phyloP scores from a whole-genome alignment of 305 asterid genomes.

The Rubia tinctorum region DNA sequence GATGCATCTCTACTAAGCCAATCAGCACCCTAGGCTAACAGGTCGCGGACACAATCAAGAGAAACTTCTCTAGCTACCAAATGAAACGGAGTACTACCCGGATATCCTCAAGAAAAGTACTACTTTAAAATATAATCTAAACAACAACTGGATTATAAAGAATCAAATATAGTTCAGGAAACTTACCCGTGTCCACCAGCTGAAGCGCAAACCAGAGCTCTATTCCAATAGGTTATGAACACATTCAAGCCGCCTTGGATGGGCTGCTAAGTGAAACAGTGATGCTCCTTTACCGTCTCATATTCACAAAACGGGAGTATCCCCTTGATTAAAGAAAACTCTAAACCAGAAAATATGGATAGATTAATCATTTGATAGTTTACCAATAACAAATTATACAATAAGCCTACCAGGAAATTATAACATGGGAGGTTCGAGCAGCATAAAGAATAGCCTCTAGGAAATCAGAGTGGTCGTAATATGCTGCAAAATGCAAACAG shows the following conservation, averaged over 20 bases:
- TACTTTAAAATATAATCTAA: constrained; percentile 7
- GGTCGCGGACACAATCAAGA: constrained; percentile 76
- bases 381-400: background rate
- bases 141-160: constrained; percentile 5
- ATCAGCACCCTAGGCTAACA: constrained; percentile 95
- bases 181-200: constrained; percentile 80
- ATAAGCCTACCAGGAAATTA: constrained; percentile 72
- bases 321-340: constrained; percentile 51
- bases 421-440: constrained; percentile 69
- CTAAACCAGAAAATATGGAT: background rate
- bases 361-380: background rate
- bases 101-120: constrained; percentile 40
- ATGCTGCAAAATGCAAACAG: constrained; percentile 95
- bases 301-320: constrained; percentile 80
- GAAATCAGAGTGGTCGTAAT: constrained; percentile 84
- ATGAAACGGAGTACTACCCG: constrained; percentile 94
- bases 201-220: constrained; percentile 90
- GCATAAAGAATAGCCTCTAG: constrained; percentile 66
- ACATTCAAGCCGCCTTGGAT: constrained; percentile 75
- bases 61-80: constrained; percentile 96
- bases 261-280: constrained; percentile 91
- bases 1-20: constrained; percentile 80
- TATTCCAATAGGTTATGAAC: constrained; percentile 75
- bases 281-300: constrained; percentile 96
- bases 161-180: background rate